Evolutionary conservation across 257 asterid species (phyloP), one percentile per base, ranked within the genome.

Genomic region (Capsicum chinense): DNA sequence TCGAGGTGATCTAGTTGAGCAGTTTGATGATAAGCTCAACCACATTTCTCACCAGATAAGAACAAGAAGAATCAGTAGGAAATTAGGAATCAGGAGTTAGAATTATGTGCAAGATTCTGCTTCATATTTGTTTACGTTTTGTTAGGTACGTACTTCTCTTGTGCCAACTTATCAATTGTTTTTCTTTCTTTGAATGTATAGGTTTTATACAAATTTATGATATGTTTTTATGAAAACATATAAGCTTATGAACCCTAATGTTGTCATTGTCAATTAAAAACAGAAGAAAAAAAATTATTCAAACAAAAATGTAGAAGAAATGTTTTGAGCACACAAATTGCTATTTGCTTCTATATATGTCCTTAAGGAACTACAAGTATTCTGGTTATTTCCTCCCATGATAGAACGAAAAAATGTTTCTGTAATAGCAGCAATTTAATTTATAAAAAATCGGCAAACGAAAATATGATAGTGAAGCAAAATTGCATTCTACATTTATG

Each of bases 91-190:
- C 21, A 37, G 12, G 12, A 74, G 7, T 74, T 35, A 21, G 19
- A 52, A 52, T 7, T 76, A 52, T 63, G 81, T 76, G 81, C 81
- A 76, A 52, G 81, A 52, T 52, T 76, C 19, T 0, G 26, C 63
- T 76, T 50, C 52, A 74, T 48, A 11, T 74, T 48, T 74, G 44
- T 74, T 74, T 21, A 50, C 44, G 14, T 50, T 74, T 74, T 50
- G 81, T 76, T 76, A 76, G 81, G 81, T 52, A 2, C 1, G 81
- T 52, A 21, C 33, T 50, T 76, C 21, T 76, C 47, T 52, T 52
- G 52, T 7, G 19, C 21, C 63, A 76, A 76, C 48, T 52, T 21
- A 76, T 52, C 78, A 7, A 16, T 68, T 14, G 6, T 8, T 68
- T 15, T 68, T 67, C 76, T 37, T 37, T 67, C 21, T 68, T 68